Evolutionary conservation across 2,329 filamentous ascomycete genomes (phyloP).

Genomic region (Sclerotiophoma versabilis): DNA sequence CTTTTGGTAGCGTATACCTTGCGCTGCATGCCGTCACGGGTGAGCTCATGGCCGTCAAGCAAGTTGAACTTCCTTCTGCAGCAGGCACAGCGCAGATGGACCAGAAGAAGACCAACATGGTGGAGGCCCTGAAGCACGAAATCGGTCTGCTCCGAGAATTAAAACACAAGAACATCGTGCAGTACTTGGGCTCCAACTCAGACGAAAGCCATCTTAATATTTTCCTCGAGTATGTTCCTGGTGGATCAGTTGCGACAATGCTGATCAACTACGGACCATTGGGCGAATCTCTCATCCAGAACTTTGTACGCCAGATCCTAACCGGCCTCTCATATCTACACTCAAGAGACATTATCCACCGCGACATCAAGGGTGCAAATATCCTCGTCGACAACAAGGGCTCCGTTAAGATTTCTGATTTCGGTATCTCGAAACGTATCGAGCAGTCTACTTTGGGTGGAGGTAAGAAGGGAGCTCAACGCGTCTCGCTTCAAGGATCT

Average conservation of each 20-base stretch:
- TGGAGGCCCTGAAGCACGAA: slow-evolving; percentile 94
- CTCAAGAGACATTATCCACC: slow-evolving; percentile 93
- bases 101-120: slow-evolving; percentile 95
- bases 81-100: slow-evolving; percentile 76
- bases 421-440: slow-evolving; percentile 97
- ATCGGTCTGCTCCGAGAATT: slow-evolving; percentile 93
- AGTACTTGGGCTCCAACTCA: slow-evolving; percentile 94
- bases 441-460: slow-evolving; percentile 79
- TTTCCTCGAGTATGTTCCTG: slow-evolving; percentile 98
- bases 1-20: slow-evolving; percentile 94
- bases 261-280: slow-evolving; percentile 97
- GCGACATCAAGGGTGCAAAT: slow-evolving; percentile 98
- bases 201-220: slow-evolving; percentile 95
- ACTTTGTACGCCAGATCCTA: slow-evolving; percentile 95
- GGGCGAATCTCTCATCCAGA: slow-evolving; percentile 89
- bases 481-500: slow-evolving; percentile 87
- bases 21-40: slow-evolving; percentile 95
- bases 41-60: slow-evolving; percentile 97
- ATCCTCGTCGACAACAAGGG: slow-evolving; percentile 99
- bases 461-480: slow-evolving; percentile 46
- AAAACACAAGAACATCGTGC: slow-evolving; percentile 96
- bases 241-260: slow-evolving; percentile 97
- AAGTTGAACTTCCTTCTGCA: slow-evolving; percentile 88
- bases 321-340: slow-evolving; percentile 93
- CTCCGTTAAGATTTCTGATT: slow-evolving; percentile 98